Evolutionary conservation across 148 eudicot species (phyloP), one percentile per base, ranked within the genome.

Genomic region (Arbutus unedo): DNA sequence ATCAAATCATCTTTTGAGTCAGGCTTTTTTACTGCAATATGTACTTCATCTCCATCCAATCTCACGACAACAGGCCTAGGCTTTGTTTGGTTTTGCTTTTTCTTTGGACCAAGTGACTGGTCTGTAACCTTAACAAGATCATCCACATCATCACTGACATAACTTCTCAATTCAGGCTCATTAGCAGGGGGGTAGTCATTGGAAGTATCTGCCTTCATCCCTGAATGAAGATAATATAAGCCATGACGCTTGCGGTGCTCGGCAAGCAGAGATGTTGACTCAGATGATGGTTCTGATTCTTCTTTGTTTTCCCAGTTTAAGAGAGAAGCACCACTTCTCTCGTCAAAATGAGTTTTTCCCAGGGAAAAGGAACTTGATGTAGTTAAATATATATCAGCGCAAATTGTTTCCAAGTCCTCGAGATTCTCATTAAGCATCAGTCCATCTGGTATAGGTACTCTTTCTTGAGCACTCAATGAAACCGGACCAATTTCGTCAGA

Each of bases 51-150:
- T 21, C 92, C 98, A 74, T 93, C 98, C 85, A 96, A 85, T 82
- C 84, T 96, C 38, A 96, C 93, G 18, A 96, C 98, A 82, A 91
- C 91, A 49, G 99, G 97, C 86, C 98, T 88, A 49, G 98, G 86
- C 84, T 89, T 96, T 38, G 82, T 84, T 80, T 85, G 91, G 79
- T 78, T 87, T 25, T 85, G 83, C 90, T 90, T 96, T 85, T 91
- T 96, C 95, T 92, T 92, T 47, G 83, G 74, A 15, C 74, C 73
- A 76, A 96, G 85, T 10, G 99, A 93, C 86, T 89, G 84, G 76
- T 93, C 97, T 25, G 98, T 92, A 84, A 96, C 89, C 88, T 91
- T 96, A 70, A 87, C 94, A 50, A 96, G 98, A 89, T 91, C 90
- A 53, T 88, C 89, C 78, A 84, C 89, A 76, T 89, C 92, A 85